A percentile compares a stretch with the other conserved stretches of the same genome.
Conservation (phyloP, 768 basidiomycete species). For the Chalciporus chontae region DNA sequence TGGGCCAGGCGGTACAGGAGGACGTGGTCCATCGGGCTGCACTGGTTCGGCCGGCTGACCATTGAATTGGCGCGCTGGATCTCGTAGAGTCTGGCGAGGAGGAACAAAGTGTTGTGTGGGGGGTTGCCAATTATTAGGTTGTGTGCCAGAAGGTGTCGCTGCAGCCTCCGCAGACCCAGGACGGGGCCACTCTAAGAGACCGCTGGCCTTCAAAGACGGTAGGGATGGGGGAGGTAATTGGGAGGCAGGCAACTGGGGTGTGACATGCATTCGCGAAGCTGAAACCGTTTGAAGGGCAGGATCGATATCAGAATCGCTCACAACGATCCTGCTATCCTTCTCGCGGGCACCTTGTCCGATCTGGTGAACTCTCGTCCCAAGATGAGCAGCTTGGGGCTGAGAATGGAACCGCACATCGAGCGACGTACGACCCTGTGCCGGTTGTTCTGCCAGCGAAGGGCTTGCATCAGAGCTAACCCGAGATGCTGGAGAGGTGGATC, state of each 20-base stretch:
- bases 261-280: constrained; percentile 18
- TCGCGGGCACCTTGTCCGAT: constrained; percentile 24
- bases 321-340: constrained; percentile 24
- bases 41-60: constrained; percentile 6
- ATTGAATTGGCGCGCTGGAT: constrained; percentile 14
- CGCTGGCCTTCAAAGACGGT: constrained; percentile 73
- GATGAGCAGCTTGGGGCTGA: constrained; percentile 11
- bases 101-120: constrained; percentile 19
- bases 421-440: constrained; percentile 33
- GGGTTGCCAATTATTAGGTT: constrained; percentile 21
- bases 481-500: constrained; percentile 21
- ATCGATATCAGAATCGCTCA: constrained; percentile 30
- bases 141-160: constrained; percentile 9
- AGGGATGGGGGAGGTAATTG: constrained; percentile 40
- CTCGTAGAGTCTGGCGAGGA: constrained; percentile 19
- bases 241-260: constrained; percentile 9
- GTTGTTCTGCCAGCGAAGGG: constrained; percentile 15
- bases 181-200: constrained; percentile 55
- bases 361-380: constrained; percentile 17
- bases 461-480: constrained; percentile 19
- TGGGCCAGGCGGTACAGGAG: constrained; percentile 13
- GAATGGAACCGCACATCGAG: constrained; percentile 36
- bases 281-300: constrained; percentile 27
- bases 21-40: constrained; percentile 16
- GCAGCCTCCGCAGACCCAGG: constrained; percentile 39